Base-by-base conservation (phyloP, 495 filamentous ascomycete species). In the Talaromyces adpressus region DNA sequence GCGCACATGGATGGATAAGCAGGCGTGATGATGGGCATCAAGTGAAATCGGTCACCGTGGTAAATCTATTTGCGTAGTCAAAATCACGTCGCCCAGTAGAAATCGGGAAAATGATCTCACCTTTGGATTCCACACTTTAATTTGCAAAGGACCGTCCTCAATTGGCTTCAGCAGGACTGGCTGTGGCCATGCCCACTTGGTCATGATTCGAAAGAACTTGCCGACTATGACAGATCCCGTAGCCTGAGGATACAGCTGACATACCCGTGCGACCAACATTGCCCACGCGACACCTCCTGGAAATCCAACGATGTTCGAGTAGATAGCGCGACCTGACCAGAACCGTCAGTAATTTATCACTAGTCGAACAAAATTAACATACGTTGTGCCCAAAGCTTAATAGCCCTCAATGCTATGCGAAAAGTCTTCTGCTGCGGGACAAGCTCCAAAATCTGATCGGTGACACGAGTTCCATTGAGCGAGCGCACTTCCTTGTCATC, bases 221-320 rank as follows among this genome's bases (percentile, higher is more conserved):
- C 82, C 80, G 29, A 98, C 86, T 32, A 98, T 86, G 16, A 90
- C 86, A 14, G 93, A 88, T 41, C 89, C 90, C 8, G 89, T 89
- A 16, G 95, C 94, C 71, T 90, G 91, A 16, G 94, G 94, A 77
- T 97, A 98, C n/a, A 98, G 81, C 73, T 98, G 94, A 71, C 94
- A 98, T 53, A 98, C 91, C 63, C 94, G 82, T 23, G 94, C 94
- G 20, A 98, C 92, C 68, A 98, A 79, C 88, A 98, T 96, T 30
- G 93, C 94, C 91, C 93, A 98, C 20, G 94, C 94, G 57, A 98
- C 92, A 76, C 94, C 94, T 63, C 94, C 94, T 9, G 94, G 95
- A 66, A 92, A 98, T 16, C 94, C 94, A 62, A 96, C 91, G 64
- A 98, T 90, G 68, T 97, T 96, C 59, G 91, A 89, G 71, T 97